Percentiles rank a stretch among this genome's conserved stretches.
phyloP scores from a whole-genome alignment of 2,329 filamentous ascomycete genomes.

The Drechmeria coniospora region DNA sequence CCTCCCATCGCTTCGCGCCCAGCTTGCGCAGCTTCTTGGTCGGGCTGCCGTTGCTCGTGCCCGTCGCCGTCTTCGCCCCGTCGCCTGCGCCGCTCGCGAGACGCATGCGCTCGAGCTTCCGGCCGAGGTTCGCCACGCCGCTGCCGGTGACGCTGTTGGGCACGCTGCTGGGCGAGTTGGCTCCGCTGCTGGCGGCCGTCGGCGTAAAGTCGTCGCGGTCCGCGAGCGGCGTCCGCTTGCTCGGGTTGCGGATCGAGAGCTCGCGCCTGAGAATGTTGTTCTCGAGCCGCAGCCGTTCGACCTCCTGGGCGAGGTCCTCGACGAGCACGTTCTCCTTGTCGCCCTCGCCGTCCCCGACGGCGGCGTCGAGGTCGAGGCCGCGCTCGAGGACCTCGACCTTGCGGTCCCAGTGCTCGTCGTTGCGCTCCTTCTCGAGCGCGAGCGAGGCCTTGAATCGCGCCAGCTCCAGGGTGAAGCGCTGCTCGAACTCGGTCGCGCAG shows the following conservation, averaged over 20 bases:
- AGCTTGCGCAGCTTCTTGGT: slow-evolving; percentile 36
- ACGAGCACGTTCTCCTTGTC: slow-evolving; percentile 47
- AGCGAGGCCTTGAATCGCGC: slow-evolving; percentile 67
- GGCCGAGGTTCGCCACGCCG: slow-evolving; percentile 23
- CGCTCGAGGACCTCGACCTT: slow-evolving; percentile 58
- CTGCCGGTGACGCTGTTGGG: too few species aligned
- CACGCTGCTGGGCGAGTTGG: background rate
- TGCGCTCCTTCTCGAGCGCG: slow-evolving; percentile 62
- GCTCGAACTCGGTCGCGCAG: slow-evolving; percentile 75
- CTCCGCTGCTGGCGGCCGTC: slow-evolving; percentile 1
- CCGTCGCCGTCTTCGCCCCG: slow-evolving; percentile 10
- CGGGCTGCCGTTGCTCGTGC: slow-evolving; percentile 24
- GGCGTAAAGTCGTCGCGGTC: slow-evolving; percentile 33
- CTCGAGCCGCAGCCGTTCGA: slow-evolving; percentile 51
- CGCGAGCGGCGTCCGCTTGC: slow-evolving; percentile 38
- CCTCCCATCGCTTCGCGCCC: slow-evolving; percentile 32
- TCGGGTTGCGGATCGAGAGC: slow-evolving; percentile 45
- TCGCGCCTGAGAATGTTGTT: slow-evolving; percentile 52
- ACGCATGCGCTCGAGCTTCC: slow-evolving; percentile 34
- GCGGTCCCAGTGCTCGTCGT: slow-evolving; percentile 72
- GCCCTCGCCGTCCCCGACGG: slow-evolving; percentile 33
- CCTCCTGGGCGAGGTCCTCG: slow-evolving; percentile 54
- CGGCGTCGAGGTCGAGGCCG: slow-evolving; percentile 28
- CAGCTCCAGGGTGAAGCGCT: slow-evolving; percentile 57
- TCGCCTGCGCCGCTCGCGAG: slow-evolving; percentile 24